These are phyloP conservation scores for Prosopis cineraria DNA, from an alignment of 306 rosid genomes.

Conservation along the genomic window DNA sequence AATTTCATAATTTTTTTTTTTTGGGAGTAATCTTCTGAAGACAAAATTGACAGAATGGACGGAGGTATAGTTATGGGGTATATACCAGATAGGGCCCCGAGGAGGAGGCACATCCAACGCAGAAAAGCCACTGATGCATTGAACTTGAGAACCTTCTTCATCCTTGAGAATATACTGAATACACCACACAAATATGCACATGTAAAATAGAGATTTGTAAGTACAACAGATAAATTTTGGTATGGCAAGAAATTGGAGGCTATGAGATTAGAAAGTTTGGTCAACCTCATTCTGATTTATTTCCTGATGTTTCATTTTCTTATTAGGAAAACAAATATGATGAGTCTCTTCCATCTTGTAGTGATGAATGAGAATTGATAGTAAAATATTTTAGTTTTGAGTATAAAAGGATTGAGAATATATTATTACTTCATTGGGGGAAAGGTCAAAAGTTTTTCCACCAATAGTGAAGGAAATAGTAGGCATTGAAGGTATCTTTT, in stretches of 20 bases:
- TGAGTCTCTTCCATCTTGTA: not conserved
- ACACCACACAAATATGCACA: constrained; percentile 31
- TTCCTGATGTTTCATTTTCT: not conserved
- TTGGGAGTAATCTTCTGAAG: not conserved
- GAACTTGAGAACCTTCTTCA: constrained; percentile 72
- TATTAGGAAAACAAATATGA: not conserved
- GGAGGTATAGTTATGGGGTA: not conserved
- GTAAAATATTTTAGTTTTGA: not conserved
- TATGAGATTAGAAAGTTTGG: not conserved
- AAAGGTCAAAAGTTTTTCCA: constrained; percentile 60
- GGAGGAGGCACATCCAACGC: constrained; percentile 85
- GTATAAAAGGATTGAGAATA: constrained; percentile 14
- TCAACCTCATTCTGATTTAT: not conserved
- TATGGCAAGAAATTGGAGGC: not conserved
- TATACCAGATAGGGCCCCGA: constrained; percentile 86
- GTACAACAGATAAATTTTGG: not conserved
- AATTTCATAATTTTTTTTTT: not conserved
- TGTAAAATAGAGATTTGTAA: not conserved
- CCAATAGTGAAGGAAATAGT: constrained; percentile 77
- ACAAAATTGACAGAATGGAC: not conserved
- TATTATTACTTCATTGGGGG: constrained; percentile 64
- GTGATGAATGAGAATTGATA: not conserved
- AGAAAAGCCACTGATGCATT: constrained; percentile 93
- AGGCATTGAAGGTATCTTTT: constrained; percentile 61
- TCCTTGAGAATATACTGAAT: constrained; percentile 83